Evolutionary conservation across 768 basidiomycete genomes (phyloP), one percentile per base, ranked within the genome.

Genomic region (Rhizopogon roseolus): DNA sequence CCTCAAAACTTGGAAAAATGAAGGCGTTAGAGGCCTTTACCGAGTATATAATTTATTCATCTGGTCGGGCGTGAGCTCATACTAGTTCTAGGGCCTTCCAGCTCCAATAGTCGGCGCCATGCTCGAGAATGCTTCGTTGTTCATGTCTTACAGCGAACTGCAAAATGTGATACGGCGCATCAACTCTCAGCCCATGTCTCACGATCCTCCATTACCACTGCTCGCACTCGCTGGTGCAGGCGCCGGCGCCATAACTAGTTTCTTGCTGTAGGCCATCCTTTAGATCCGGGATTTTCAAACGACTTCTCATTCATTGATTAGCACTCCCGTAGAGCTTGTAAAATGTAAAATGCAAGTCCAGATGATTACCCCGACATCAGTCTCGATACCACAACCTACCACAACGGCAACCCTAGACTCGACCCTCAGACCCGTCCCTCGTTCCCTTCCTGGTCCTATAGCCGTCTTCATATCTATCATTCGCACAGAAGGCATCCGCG

Each of bases 331-430:
- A 53, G 95, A 97, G 63, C 85, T 97, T 46, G 82, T 98, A 54
- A 97, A 98, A 71, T 97, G 93, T 74, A 92, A 93, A 69, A 96
- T 98, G 93, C 95, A 97, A 68, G 95, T 97, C 2, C 93, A 96
- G 65, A 87, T 92, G 81, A 82, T 96, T 19, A 71, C 77, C 17
- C 55, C 69, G 1, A 54, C 42, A 22, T 37, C 54, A 28, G 39
- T 58, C 7, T 53, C 65, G 10, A n/a, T 60, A 1, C 53, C 57
- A 6, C 22, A 63, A 17, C 27, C 49, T 39, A 45, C 65, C 16
- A 55, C 60, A 1, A 22, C 65, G 7, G 58, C 49, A 49, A 37
- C 50, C 14, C 34, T 48, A 25, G 34, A 48, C 22, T 22, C 57
- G 11, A 51, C 37, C 44, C 58, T 57, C 10, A 50, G 40, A n/a